Conservation (phyloP, 2,329 filamentous ascomycete species). For the Ceratocystis eucalypticola region DNA sequence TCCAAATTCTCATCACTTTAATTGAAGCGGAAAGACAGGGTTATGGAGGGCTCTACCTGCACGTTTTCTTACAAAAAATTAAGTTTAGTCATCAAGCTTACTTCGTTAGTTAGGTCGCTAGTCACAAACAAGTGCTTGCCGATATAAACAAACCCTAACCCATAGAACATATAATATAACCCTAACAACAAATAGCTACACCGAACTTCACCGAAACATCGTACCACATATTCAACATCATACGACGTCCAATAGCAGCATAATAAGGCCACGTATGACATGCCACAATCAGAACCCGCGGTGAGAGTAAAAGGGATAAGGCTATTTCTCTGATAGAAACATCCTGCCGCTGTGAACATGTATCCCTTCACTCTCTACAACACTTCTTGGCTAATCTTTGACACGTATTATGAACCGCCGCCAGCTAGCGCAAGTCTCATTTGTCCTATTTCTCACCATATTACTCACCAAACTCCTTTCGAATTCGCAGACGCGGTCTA, state of each 20-base stretch:
- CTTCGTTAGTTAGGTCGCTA: neutral
- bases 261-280: neutral
- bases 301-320: too few relatives aligned
- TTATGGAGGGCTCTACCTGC: neutral
- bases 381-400: neutral
- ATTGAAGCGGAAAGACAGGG: neutral
- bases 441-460: neutral
- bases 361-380: neutral
- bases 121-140: neutral
- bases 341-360: neutral
- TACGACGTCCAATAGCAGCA: neutral
- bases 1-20: neutral
- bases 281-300: neutral
- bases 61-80: neutral
- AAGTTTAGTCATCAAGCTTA: neutral
- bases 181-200: neutral
- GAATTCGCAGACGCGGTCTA: neutral
- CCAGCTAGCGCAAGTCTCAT: slow-evolving; percentile 3
- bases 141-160: neutral
- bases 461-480: neutral
- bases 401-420: neutral
- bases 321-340: neutral
- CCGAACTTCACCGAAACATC: neutral
- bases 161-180: neutral
- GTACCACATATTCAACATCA: neutral